A percentile compares a stretch with the other conserved stretches of the same genome.
These are phyloP conservation scores for Quercus variabilis DNA, from an alignment of 306 rosid genomes.

Conservation along the genomic window DNA sequence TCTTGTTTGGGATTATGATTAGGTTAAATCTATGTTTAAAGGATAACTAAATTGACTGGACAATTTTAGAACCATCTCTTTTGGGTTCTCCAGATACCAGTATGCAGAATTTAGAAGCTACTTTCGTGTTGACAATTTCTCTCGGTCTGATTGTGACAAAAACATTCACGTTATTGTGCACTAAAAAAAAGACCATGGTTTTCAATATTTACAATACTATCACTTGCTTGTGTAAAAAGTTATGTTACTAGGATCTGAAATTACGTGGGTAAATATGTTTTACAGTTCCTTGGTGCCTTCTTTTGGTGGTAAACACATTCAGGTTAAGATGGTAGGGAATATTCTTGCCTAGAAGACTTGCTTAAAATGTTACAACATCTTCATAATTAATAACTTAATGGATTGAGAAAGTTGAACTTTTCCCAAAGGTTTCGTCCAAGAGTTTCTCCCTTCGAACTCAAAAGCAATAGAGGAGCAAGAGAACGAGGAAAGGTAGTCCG, in stretches of 20 bases:
- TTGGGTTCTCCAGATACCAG: no score
- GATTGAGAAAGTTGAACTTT: constrained; percentile 17
- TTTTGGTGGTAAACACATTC: background rate
- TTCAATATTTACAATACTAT: background rate
- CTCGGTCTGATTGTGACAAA: background rate
- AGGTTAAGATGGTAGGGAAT: constrained; percentile 19
- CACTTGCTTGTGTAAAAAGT: background rate
- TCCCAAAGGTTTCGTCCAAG: constrained; percentile 25
- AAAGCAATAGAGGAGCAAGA: background rate
- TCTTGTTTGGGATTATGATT: no score
- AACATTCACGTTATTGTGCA: background rate
- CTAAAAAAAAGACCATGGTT: no score
- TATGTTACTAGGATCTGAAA: background rate
- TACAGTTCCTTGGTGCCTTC: background rate
- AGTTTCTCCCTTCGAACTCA: constrained; percentile 40
- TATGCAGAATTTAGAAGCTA: no score
- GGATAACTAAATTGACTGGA: no score
- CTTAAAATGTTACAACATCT: constrained; percentile 31
- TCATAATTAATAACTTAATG: constrained; percentile 12
- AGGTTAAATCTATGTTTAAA: no score
- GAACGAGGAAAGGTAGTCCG: constrained; percentile 21
- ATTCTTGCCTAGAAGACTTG: constrained; percentile 14
- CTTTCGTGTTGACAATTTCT: background rate
- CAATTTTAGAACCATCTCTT: no score
- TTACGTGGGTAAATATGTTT: background rate